phyloP scores from a whole-genome alignment of 1,284 basidiomycete species.

The Fistulinella staudtii region DNA sequence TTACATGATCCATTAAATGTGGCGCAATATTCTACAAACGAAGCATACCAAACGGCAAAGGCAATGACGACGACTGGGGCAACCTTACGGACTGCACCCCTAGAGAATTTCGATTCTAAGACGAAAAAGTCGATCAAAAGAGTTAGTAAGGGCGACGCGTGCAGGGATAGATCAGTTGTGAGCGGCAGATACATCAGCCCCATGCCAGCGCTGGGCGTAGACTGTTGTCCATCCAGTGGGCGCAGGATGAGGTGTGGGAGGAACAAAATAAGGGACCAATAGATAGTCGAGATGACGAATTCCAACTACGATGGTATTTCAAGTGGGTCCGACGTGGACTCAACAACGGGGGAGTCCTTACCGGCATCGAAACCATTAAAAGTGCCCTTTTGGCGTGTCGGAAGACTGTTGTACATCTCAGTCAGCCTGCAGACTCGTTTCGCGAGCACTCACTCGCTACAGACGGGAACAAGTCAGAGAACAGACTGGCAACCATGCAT shows the following conservation, averaged over 20 bases:
- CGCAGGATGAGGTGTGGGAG: conserved; percentile 53
- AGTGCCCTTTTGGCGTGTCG: conserved; percentile 20
- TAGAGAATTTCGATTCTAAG: conserved; percentile 59
- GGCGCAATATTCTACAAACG: conserved; percentile 70
- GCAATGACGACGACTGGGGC: conserved; percentile 44
- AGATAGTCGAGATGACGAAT: conserved; percentile 67
- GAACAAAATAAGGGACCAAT: conserved; percentile 60
- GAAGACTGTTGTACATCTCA: conserved; percentile 10
- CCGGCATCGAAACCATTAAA: conserved; percentile 29
- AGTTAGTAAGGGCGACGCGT: conserved; percentile 58
- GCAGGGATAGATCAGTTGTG: conserved; percentile 61
- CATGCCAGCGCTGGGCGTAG: conserved; percentile 38
- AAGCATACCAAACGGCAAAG: conserved; percentile 52
- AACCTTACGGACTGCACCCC: conserved; percentile 40
- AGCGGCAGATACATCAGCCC: conserved; percentile 61
- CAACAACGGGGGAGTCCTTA: conserved; percentile 7
- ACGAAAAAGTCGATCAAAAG: conserved; percentile 69
- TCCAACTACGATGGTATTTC: conserved; percentile 50
- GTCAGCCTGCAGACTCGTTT: conserved; percentile 2
- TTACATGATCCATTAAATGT: conserved; percentile 59
- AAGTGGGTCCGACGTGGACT: no score
- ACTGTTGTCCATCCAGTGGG: conserved; percentile 16
- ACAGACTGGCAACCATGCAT: conserved; percentile 26
- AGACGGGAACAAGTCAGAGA: conserved; percentile 25
- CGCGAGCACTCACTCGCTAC: conserved; percentile 13